Conservation (phyloP, 345 rosid species). For the Pistacia atlantica region DNA sequence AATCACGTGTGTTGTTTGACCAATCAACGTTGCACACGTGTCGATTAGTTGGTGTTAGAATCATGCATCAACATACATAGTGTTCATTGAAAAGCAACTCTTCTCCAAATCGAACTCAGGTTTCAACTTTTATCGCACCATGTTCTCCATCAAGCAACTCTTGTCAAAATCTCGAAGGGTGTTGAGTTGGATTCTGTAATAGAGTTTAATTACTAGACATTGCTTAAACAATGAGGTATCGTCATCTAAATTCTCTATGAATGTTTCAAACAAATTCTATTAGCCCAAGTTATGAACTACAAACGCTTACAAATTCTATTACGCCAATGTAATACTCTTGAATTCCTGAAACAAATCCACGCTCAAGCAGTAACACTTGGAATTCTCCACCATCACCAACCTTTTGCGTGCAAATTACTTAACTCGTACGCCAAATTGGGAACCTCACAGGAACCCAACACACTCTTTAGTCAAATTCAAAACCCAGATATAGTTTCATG, state of each 20-base stretch:
- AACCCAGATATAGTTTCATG: conserved; percentile 29
- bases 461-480: conserved; percentile 22
- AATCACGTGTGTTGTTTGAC: too few species aligned
- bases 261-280: background rate
- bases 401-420: conserved; percentile 17
- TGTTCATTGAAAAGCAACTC: too few species aligned
- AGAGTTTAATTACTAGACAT: too few species aligned
- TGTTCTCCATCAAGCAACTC: too few species aligned
- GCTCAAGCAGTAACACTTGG: conserved; percentile 16
- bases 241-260: background rate
- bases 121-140: too few species aligned
- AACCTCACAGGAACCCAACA: conserved; percentile 9
- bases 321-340: background rate
- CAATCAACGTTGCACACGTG: too few species aligned
- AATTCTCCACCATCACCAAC: conserved; percentile 16
- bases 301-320: conserved; percentile 9
- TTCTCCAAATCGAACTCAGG: too few species aligned
- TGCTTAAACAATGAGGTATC: too few species aligned
- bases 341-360: conserved; percentile 25
- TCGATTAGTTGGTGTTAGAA: too few species aligned
- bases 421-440: conserved; percentile 20
- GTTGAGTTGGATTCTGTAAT: too few species aligned
- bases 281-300: background rate
- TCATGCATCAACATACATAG: too few species aligned
- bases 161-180: too few species aligned